phyloP scores from a whole-genome alignment of 208 protist genomes.

The Naegleria fowleri region DNA sequence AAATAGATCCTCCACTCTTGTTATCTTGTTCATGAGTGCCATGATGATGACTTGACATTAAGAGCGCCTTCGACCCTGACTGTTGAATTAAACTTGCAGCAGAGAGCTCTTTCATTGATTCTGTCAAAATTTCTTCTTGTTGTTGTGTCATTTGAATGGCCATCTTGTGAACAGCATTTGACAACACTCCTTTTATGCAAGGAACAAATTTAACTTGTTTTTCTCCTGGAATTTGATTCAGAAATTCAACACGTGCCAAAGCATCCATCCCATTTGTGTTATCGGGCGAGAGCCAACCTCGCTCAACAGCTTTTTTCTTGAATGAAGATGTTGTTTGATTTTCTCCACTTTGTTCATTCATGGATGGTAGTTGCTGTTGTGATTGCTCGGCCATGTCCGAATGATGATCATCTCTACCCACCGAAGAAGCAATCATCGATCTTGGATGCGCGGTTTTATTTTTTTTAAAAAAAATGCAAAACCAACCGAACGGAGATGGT shows the following conservation, averaged over 20 bases:
- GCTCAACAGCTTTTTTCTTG: neutral
- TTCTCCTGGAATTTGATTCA: neutral
- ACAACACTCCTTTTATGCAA: neutral
- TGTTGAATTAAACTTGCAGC: neutral
- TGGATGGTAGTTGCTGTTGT: too few relatives aligned
- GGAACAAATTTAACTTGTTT: neutral
- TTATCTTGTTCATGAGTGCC: neutral
- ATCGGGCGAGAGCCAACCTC: neutral
- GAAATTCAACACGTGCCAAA: neutral
- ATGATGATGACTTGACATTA: neutral
- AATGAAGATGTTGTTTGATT: neutral
- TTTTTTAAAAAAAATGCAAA: too few relatives aligned
- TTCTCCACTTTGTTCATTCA: too few relatives aligned
- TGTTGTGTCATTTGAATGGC: neutral
- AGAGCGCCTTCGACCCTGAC: neutral
- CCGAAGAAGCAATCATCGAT: too few relatives aligned
- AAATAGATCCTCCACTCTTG: neutral
- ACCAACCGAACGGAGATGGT: too few relatives aligned
- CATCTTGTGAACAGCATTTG: neutral
- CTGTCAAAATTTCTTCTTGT: neutral
- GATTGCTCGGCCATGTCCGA: too few relatives aligned
- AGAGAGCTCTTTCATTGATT: neutral
- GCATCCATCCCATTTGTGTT: neutral
- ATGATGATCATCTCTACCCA: too few relatives aligned
- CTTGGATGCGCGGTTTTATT: too few relatives aligned